phyloP scores from a whole-genome alignment of 2,329 filamentous ascomycete genomes.

The Nannizzia gypsea region DNA sequence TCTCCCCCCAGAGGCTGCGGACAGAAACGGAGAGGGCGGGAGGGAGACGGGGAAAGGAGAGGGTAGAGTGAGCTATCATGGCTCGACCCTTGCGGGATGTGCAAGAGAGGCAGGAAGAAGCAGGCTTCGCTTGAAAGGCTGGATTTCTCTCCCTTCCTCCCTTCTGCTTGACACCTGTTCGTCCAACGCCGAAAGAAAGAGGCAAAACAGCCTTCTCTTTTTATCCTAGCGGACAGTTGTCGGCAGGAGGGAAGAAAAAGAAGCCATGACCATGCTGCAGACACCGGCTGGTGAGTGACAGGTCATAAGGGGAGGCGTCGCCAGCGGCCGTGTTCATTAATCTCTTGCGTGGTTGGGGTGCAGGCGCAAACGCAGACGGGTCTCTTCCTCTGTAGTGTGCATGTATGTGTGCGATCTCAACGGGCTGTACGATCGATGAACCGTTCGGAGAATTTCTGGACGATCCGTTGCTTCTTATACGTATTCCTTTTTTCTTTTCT shows the following conservation, averaged over 20 bases:
- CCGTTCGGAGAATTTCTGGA: background rate
- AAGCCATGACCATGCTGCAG: background rate
- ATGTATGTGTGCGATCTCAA: background rate
- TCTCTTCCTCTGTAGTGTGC: no score
- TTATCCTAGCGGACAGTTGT: background rate
- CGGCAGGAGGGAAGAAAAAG: background rate
- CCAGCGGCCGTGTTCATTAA: background rate
- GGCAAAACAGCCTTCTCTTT: background rate
- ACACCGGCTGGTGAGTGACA: background rate
- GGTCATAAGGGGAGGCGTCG: background rate
- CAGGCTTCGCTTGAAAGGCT: background rate
- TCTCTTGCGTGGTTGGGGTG: background rate
- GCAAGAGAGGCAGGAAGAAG: background rate
- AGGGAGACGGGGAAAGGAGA: background rate
- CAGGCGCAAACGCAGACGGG: no score
- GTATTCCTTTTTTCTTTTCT: constrained; percentile 1
- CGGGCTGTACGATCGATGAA: background rate
- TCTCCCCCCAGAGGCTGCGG: background rate
- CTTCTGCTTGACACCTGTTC: no score
- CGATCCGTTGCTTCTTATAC: constrained; percentile 1
- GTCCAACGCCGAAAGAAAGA: background rate
- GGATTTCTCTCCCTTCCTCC: background rate
- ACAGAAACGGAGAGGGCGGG: background rate
- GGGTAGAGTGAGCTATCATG: background rate
- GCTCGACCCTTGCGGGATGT: background rate